Percentiles rank a stretch among this genome's conserved stretches.
These are phyloP conservation scores for Pleurotus pulmonarius DNA, from an alignment of 768 basidiomycete species.

Conservation along the genomic window DNA sequence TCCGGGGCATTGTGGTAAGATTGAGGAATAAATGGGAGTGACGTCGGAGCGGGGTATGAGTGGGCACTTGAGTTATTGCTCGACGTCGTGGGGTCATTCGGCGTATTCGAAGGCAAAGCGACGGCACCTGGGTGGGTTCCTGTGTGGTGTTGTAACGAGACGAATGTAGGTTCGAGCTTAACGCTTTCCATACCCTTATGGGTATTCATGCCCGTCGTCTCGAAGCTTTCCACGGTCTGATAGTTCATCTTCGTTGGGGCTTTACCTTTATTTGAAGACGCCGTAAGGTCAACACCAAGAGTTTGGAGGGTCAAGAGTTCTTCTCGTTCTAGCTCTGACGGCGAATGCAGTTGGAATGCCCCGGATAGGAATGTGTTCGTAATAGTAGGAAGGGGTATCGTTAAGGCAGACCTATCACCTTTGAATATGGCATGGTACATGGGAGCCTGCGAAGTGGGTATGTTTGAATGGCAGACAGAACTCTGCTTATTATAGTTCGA, in stretches of 20 bases:
- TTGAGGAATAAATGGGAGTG: background rate
- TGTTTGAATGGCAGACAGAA: background rate
- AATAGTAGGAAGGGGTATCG: background rate
- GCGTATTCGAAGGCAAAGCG: slow-evolving; percentile 11
- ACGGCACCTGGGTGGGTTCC: slow-evolving; percentile 11
- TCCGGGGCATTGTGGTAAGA: background rate
- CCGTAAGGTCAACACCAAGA: background rate
- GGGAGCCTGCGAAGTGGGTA: background rate
- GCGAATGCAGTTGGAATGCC: slow-evolving; percentile 3
- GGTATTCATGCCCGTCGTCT: background rate
- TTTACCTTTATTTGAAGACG: background rate
- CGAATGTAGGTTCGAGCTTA: slow-evolving; percentile 28
- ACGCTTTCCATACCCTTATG: slow-evolving; percentile 10
- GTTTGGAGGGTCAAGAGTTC: background rate
- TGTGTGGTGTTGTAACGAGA: slow-evolving; percentile 14
- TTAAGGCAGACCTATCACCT: slow-evolving; percentile 2
- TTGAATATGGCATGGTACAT: slow-evolving; percentile 1
- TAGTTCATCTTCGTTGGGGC: background rate
- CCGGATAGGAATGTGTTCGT: slow-evolving; percentile 2
- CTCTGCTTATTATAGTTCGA: background rate
- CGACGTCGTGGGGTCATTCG: background rate
- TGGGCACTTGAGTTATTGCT: background rate
- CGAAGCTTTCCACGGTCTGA: background rate
- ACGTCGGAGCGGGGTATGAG: background rate
- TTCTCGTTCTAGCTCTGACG: background rate